These are phyloP conservation scores for Rubus parviflorus DNA, from an alignment of 306 rosid genomes.

Conservation along the genomic window DNA sequence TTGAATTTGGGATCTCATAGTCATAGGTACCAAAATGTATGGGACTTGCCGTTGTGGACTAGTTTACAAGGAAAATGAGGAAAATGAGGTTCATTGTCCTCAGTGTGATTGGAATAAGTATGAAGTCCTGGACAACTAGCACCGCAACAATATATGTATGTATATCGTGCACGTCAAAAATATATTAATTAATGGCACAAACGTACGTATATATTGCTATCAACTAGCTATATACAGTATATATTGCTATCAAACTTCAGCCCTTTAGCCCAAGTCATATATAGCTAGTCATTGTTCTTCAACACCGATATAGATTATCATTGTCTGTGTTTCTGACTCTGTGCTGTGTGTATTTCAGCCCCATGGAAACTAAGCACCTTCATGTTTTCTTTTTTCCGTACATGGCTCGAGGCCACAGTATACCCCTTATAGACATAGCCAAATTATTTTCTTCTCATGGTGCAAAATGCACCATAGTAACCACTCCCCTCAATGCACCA, in stretches of 20 bases:
- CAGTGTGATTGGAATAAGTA: too few species aligned
- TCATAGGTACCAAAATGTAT: too few species aligned
- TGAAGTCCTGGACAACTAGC: too few species aligned
- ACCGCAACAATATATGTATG: too few species aligned
- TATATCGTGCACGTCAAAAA: too few species aligned
- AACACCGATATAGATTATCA: not conserved
- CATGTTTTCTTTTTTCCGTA: constrained; percentile 35
- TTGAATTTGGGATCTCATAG: too few species aligned
- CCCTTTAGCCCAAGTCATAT: not conserved
- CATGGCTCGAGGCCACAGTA: constrained; percentile 29
- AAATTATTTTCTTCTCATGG: constrained; percentile 16
- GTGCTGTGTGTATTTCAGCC: not conserved
- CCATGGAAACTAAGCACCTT: not conserved
- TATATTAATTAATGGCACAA: too few species aligned
- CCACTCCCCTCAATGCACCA: constrained; percentile 15
- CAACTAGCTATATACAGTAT: too few species aligned
- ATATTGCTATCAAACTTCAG: not conserved
- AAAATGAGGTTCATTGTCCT: too few species aligned
- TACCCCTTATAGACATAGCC: constrained; percentile 27
- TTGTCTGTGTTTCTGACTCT: not conserved
- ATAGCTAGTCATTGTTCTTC: not conserved
- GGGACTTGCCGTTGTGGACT: too few species aligned
- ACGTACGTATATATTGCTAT: too few species aligned
- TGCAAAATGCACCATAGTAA: constrained; percentile 21
- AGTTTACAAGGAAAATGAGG: too few species aligned